Base-by-base conservation (phyloP, 345 rosid species). In the Geranium rotundifolium region DNA sequence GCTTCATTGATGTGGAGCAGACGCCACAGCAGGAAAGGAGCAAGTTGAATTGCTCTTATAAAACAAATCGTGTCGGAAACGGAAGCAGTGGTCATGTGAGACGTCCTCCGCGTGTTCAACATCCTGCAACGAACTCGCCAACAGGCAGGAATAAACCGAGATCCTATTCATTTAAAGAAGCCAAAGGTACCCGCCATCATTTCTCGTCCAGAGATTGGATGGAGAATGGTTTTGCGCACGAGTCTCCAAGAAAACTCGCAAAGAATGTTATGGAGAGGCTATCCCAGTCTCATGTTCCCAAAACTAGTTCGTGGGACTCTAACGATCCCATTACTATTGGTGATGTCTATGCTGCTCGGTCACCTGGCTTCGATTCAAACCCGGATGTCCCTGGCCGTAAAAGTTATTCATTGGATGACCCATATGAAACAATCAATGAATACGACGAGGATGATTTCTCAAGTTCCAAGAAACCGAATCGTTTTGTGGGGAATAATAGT, bases 1-100 rank as follows among this genome's bases (percentile, higher is more conserved):
- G 92, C 41, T 95, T 81, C 76, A 90, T 93, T 54, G 99, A 86
- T 76, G 99, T 95, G 52, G 99, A 95, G 74, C 90, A 90, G 74
- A 80, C 80, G 65, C 90, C 88, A 72, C 81, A 80, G 65, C 77
- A 73, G 56, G 96, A 81, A 69, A 83, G 71, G 56, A 80, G 75
- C 65, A 77, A 75, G 76, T 72, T 76, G 54, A 78, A 75, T 67
- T 82, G 59, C 67, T 73, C 82, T 56, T 68, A 75, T 57, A 78
- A 49, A 57, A 80, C 77, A 73, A 74, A 71, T 66, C 58, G 71
- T 72, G 63, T 65, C 31, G 85, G 80, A 59, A 74, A 63, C 37
- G 71, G 74, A 23, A 79, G 75, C 10, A 8, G 41, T 63, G 68
- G 64, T 59, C 60, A 68, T 54, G 73, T 83, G 70, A 79, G 70